phyloP scores from a whole-genome alignment of 768 basidiomycete species.

The Thelephora ganbajun region DNA sequence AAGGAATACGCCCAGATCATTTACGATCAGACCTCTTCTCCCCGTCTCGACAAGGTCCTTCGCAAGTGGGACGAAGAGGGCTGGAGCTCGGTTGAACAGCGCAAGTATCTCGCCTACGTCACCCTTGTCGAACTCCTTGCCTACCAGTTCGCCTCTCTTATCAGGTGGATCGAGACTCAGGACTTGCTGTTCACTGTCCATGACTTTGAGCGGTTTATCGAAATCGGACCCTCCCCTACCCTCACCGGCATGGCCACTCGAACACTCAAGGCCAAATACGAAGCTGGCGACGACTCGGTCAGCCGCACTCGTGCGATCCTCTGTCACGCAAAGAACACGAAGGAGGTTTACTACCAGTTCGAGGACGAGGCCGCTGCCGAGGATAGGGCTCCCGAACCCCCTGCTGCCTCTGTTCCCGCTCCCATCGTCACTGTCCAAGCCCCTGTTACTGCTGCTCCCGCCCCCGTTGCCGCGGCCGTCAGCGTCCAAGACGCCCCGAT shows the following conservation, averaged over 20 bases:
- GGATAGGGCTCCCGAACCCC: slow-evolving; percentile 20
- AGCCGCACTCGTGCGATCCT: slow-evolving; percentile 68
- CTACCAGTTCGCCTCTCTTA: slow-evolving; percentile 97
- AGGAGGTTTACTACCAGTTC: slow-evolving; percentile 96
- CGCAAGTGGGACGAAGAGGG: slow-evolving; percentile 85
- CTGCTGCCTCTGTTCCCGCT: slow-evolving; percentile 23
- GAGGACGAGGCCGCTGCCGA: slow-evolving; percentile 53
- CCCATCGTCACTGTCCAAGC: slow-evolving; percentile 19
- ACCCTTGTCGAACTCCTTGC: slow-evolving; percentile 95
- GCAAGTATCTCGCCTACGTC: slow-evolving; percentile 88
- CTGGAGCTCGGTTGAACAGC: slow-evolving; percentile 71
- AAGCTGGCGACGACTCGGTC: slow-evolving; percentile 74
- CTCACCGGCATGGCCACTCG: slow-evolving; percentile 89
- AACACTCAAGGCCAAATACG: slow-evolving; percentile 89
- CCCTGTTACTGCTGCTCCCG: slow-evolving; percentile 18
- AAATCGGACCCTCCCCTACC: slow-evolving; percentile 92
- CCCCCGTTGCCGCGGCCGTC: slow-evolving; percentile 46
- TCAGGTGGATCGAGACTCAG: slow-evolving; percentile 99
- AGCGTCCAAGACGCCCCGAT: slow-evolving; percentile 83
- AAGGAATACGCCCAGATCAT: slow-evolving; percentile 88
- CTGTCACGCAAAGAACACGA: slow-evolving; percentile 89
- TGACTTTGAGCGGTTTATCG: slow-evolving; percentile 86
- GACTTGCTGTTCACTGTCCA: slow-evolving; percentile 82
- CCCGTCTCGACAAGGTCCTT: slow-evolving; percentile 89
- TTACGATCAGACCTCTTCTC: slow-evolving; percentile 93